Evolutionary conservation across 305 asterid species (phyloP).

Genomic region (Solanum chacoense): DNA sequence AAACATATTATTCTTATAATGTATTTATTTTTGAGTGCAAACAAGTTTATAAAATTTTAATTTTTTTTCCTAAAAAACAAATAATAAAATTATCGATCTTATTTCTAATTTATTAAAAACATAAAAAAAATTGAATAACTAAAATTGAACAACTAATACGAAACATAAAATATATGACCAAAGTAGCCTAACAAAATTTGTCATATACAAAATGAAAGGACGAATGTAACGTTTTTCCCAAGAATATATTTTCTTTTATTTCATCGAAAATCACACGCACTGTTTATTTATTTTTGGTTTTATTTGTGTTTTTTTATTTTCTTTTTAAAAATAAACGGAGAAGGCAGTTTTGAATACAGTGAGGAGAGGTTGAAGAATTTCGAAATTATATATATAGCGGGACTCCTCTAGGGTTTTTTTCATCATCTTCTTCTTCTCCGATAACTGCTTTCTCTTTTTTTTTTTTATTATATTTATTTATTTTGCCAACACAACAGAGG

Average conservation of each 20-base stretch:
- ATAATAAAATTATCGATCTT: no score
- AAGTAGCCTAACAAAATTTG: no score
- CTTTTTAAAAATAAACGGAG: not conserved
- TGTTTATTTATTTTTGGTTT: not conserved
- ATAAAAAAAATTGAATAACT: no score
- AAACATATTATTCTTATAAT: no score
- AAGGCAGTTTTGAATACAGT: slow-evolving; percentile 6
- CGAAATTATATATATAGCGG: slow-evolving; percentile 31
- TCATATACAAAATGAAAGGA: not conserved
- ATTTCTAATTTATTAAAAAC: no score
- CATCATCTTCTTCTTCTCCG: slow-evolving; percentile 3
- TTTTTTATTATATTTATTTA: not conserved
- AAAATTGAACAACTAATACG: no score
- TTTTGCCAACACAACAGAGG: not conserved
- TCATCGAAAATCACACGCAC: not conserved
- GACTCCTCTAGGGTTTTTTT: slow-evolving; percentile 39
- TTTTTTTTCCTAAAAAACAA: not conserved
- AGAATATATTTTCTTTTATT: not conserved
- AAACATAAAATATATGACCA: no score
- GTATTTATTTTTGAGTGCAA: no score
- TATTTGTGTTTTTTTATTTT: not conserved
- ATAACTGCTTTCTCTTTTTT: not conserved
- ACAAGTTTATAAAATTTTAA: no score
- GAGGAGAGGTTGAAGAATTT: slow-evolving; percentile 19
- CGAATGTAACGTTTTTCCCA: not conserved